phyloP scores from a whole-genome alignment of 768 basidiomycete species.

The Kwoniella dejecticola region DNA sequence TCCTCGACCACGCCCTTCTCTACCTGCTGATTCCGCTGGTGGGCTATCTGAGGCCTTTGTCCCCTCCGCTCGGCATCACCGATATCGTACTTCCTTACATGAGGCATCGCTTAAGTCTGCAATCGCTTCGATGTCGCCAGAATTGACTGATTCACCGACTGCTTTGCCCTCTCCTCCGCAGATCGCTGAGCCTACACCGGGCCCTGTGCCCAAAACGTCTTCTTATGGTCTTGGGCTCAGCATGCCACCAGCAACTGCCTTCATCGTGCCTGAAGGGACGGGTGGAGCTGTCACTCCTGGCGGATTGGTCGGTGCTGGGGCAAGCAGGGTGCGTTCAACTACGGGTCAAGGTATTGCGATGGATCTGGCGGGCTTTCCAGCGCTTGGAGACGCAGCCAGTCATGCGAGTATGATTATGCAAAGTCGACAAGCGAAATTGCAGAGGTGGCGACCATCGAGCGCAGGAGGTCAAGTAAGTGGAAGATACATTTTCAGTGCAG shows the following conservation, averaged over 20 bases:
- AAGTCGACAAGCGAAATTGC: constrained; percentile 57
- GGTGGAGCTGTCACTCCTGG: constrained; percentile 24
- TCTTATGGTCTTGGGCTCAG: constrained; percentile 35
- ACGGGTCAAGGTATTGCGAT: constrained; percentile 32
- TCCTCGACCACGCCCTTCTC: constrained; percentile 35
- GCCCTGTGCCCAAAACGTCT: constrained; percentile 7
- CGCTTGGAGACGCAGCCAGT: constrained; percentile 46
- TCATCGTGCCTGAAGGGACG: constrained; percentile 1
- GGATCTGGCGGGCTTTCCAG: constrained; percentile 40
- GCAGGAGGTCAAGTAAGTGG: constrained; percentile 34
- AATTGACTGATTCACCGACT: constrained; percentile 28
- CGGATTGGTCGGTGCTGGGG: constrained; percentile 5
- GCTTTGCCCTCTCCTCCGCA: constrained; percentile 11
- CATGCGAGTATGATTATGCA: constrained; percentile 57
- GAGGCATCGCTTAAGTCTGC: constrained; percentile 31
- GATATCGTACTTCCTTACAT: constrained; percentile 46
- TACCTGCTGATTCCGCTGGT: constrained; percentile 33
- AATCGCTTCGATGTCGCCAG: constrained; percentile 4
- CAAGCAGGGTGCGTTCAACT: constrained; percentile 6
- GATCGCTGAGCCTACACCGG: background rate
- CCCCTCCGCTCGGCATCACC: constrained; percentile 27
- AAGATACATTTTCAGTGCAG: background rate
- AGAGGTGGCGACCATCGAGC: constrained; percentile 54
- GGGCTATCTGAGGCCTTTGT: constrained; percentile 23
- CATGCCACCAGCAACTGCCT: constrained; percentile 22